phyloP scores from a whole-genome alignment of 768 basidiomycete species.

The Pleurotus salmoneostramineus region DNA sequence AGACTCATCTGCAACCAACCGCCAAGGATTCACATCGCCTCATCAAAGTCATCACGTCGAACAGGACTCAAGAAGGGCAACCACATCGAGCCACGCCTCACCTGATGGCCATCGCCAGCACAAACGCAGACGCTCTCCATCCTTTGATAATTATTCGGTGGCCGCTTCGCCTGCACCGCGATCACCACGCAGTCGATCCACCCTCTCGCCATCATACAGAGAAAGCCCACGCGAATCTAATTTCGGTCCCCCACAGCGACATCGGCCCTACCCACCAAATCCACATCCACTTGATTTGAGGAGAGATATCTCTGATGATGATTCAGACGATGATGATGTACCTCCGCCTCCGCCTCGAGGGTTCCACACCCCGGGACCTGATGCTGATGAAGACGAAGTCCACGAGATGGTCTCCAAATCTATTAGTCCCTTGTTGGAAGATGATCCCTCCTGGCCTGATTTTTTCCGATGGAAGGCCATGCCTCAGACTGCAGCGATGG shows the following conservation, averaged over 20 bases:
- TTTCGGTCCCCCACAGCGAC: neutral
- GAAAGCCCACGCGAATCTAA: neutral
- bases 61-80: neutral
- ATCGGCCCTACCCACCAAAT: no score
- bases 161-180: neutral
- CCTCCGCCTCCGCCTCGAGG: conserved; percentile 11
- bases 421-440: conserved; percentile 38
- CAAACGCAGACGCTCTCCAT: conserved; percentile 20
- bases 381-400: conserved; percentile 33
- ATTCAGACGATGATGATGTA: neutral
- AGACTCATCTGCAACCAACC: neutral
- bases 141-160: conserved; percentile 18
- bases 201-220: neutral
- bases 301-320: neutral
- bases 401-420: conserved; percentile 38
- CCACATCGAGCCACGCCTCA: neutral
- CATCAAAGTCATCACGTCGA: neutral
- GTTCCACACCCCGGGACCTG: conserved; percentile 25
- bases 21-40: neutral
- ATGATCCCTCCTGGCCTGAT: conserved; percentile 38
- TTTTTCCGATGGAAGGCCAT: conserved; percentile 38
- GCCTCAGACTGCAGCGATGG: conserved; percentile 34
- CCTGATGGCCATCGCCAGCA: neutral
- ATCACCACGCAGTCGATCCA: neutral
- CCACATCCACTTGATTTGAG: no score